A percentile compares a stretch with the other conserved stretches of the same genome.
These are phyloP conservation scores for Aspergillus candidus DNA, from an alignment of 2,329 filamentous ascomycete genomes.

Conservation along the genomic window DNA sequence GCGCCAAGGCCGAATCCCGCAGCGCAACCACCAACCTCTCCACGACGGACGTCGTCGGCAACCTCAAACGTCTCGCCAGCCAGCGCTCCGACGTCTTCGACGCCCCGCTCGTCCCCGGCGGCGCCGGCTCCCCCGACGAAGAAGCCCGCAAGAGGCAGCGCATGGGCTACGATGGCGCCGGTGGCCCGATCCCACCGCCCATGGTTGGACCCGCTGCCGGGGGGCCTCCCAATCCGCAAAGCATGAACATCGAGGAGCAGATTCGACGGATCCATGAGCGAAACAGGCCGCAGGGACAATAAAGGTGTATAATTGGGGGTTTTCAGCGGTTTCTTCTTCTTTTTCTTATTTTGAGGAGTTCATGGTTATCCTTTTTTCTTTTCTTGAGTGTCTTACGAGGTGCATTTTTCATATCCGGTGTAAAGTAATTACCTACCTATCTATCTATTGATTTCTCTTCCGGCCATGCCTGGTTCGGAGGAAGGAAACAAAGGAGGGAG, in stretches of 20 bases:
- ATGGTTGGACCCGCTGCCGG: conserved; percentile 24
- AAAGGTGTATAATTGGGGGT: conserved; percentile 5
- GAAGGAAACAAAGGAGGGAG: no score
- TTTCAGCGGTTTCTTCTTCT: not conserved
- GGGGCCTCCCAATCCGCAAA: conserved; percentile 28
- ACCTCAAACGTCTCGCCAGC: conserved; percentile 88
- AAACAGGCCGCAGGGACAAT: conserved; percentile 31
- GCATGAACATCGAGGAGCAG: conserved; percentile 77
- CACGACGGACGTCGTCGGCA: conserved; percentile 82
- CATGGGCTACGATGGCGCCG: conserved; percentile 47
- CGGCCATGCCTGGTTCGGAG: not conserved
- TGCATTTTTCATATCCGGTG: conserved; percentile 1
- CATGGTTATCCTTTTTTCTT: not conserved
- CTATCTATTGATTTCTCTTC: not conserved
- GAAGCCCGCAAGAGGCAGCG: conserved; percentile 66
- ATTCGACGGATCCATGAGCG: conserved; percentile 63
- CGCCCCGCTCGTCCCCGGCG: conserved; percentile 41
- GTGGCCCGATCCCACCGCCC: conserved; percentile 20
- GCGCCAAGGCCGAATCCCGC: conserved; percentile 78
- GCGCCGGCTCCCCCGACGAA: conserved; percentile 61
- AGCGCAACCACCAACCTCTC: conserved; percentile 80
- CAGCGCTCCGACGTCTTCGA: conserved; percentile 87
- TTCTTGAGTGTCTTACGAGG: not conserved
- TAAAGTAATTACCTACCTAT: conserved; percentile 1
- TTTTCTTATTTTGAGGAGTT: not conserved